Conservation (phyloP, 2,329 filamentous ascomycete species). For the Neospermospora avenae region DNA sequence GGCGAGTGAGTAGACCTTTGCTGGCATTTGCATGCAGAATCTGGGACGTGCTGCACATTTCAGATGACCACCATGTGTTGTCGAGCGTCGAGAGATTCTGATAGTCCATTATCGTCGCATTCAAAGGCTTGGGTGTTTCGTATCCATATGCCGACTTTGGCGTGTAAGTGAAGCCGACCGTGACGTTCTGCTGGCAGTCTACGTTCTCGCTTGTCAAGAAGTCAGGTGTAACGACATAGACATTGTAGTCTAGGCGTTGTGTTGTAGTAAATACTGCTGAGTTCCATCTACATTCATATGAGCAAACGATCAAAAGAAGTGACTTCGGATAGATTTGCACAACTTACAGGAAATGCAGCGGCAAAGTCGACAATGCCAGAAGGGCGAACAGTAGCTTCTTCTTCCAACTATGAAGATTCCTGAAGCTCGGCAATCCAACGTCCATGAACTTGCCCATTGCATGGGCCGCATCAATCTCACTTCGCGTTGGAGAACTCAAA, state of each 20-base stretch:
- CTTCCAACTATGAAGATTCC: slow-evolving; percentile 36
- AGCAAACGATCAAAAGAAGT: not conserved
- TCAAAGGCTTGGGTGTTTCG: not conserved
- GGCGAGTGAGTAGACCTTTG: slow-evolving; percentile 9
- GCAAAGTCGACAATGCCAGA: slow-evolving; percentile 21
- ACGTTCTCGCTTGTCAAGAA: slow-evolving; percentile 12
- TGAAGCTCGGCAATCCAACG: slow-evolving; percentile 42
- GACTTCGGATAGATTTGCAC: no score
- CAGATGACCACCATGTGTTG: slow-evolving; percentile 5
- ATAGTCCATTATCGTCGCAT: not conserved
- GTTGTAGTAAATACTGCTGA: slow-evolving; percentile 25
- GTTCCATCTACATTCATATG: slow-evolving; percentile 14
- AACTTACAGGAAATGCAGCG: slow-evolving; percentile 30
- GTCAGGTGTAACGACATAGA: slow-evolving; percentile 20
- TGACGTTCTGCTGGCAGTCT: slow-evolving; percentile 14
- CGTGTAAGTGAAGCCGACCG: not conserved
- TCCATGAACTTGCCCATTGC: slow-evolving; percentile 39
- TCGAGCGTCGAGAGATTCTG: not conserved
- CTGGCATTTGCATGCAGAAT: slow-evolving; percentile 10
- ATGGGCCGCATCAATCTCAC: slow-evolving; percentile 49
- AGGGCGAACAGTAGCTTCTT: slow-evolving; percentile 20
- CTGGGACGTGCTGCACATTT: slow-evolving; percentile 9
- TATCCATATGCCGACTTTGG: not conserved
- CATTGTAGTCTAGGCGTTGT: slow-evolving; percentile 22
- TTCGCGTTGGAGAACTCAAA: slow-evolving; percentile 46